Percentiles rank a stretch among this genome's conserved stretches.
phyloP scores from a whole-genome alignment of 768 basidiomycete species.

The Paxillus rubicundulus region DNA sequence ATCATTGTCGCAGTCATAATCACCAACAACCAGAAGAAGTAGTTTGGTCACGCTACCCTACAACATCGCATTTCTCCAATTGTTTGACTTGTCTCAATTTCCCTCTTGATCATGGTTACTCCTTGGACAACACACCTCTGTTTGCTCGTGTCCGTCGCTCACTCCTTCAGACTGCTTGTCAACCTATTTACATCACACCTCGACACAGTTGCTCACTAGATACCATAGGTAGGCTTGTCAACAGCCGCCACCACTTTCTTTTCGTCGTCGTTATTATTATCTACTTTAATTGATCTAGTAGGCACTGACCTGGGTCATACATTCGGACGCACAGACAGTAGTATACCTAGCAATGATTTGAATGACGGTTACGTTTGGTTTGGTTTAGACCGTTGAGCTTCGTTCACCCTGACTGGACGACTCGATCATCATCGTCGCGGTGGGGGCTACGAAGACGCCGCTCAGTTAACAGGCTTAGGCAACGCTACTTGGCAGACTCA shows the following conservation, averaged over 20 bases:
- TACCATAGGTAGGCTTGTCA: constrained; percentile 1
- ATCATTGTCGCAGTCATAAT: constrained; percentile 60
- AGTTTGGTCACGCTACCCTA: constrained; percentile 1
- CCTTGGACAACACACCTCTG: constrained; percentile 12
- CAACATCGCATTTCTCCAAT: not conserved
- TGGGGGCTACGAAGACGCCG: no score
- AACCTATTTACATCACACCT: constrained; percentile 10
- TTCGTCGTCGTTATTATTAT: constrained; percentile 17
- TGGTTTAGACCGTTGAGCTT: no score
- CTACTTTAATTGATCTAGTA: constrained; percentile 28
- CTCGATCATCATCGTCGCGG: no score
- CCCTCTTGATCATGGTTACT: not conserved
- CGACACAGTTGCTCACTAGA: constrained; percentile 13
- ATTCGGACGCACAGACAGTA: not conserved
- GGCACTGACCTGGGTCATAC: constrained; percentile 16
- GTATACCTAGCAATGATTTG: not conserved
- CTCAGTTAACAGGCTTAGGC: no score
- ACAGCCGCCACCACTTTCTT: constrained; percentile 11
- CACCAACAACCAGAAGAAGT: constrained; percentile 42
- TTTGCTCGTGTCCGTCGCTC: constrained; percentile 8
- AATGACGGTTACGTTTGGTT: not conserved
- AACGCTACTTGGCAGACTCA: no score
- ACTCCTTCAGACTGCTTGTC: constrained; percentile 19
- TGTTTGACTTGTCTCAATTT: not conserved
- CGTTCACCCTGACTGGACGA: no score